Percentiles rank a stretch among this genome's conserved stretches.
phyloP scores from a whole-genome alignment of 176 grass and related monocot species.

The Guadua angustifolia region DNA sequence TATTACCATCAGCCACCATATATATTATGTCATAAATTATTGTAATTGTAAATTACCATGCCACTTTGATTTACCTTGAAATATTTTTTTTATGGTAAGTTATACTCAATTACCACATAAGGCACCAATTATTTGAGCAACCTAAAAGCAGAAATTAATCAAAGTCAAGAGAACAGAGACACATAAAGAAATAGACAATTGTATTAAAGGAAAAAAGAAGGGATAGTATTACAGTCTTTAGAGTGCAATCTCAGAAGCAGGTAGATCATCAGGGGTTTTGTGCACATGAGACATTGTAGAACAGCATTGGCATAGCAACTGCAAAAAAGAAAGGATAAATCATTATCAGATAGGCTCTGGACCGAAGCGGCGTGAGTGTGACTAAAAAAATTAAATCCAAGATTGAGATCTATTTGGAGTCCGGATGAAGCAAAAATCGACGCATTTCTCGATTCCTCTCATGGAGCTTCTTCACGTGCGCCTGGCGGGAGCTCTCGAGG shows the following conservation, averaged over 20 bases:
- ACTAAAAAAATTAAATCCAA: too few relatives aligned
- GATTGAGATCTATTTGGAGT: too few relatives aligned
- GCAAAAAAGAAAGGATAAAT: constrained; percentile 38
- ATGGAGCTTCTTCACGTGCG: too few relatives aligned
- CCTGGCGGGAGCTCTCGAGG: too few relatives aligned
- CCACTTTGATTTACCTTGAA: not conserved
- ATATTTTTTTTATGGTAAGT: not conserved
- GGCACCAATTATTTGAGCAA: constrained; percentile 88
- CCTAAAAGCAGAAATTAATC: constrained; percentile 60
- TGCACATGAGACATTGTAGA: constrained; percentile 94
- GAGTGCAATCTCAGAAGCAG: constrained; percentile 93
- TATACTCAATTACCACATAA: constrained; percentile 35
- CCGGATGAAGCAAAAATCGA: too few relatives aligned
- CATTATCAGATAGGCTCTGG: constrained; percentile 34
- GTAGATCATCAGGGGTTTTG: constrained; percentile 98
- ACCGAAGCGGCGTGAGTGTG: too few relatives aligned
- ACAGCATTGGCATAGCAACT: constrained; percentile 99
- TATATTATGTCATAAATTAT: not conserved
- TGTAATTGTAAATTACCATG: not conserved
- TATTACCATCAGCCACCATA: not conserved
- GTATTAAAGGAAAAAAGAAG: not conserved
- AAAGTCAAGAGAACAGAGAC: constrained; percentile 29
- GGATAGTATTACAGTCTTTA: constrained; percentile 85
- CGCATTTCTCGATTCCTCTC: too few relatives aligned
- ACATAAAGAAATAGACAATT: constrained; percentile 1